A percentile compares a stretch with the other conserved stretches of the same genome.
phyloP scores from a whole-genome alignment of 768 basidiomycete genomes.

The Suillus subluteus region DNA sequence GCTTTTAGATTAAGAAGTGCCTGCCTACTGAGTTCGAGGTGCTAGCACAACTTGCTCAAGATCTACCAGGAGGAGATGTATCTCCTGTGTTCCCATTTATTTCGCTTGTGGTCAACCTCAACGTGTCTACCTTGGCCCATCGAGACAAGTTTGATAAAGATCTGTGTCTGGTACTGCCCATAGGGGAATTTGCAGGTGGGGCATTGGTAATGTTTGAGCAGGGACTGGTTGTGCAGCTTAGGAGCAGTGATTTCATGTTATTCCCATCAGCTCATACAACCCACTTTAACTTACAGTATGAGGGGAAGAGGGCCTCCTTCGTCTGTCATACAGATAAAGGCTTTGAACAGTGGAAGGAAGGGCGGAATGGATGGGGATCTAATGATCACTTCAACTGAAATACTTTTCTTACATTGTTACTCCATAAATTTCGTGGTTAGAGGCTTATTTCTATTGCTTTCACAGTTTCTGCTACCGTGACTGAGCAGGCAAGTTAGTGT shows the following conservation, averaged over 20 bases:
- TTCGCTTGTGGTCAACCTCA: constrained; percentile 14
- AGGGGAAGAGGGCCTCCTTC: constrained; percentile 12
- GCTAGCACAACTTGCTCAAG: not conserved
- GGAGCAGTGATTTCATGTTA: constrained; percentile 3
- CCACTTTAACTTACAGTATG: constrained; percentile 15
- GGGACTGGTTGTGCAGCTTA: constrained; percentile 9
- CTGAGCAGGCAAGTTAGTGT: no score
- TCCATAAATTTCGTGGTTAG: no score
- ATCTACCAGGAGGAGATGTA: not conserved
- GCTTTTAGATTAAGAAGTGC: not conserved
- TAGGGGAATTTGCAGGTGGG: constrained; percentile 7
- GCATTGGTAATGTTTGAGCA: constrained; percentile 13
- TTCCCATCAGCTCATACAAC: constrained; percentile 6
- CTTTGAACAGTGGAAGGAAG: no score
- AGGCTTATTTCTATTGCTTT: no score
- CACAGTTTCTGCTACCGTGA: no score
- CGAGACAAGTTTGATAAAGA: constrained; percentile 5
- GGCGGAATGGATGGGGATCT: no score
- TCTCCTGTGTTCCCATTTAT: not conserved
- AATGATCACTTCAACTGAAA: no score
- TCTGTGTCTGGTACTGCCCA: not conserved
- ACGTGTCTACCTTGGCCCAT: constrained; percentile 11
- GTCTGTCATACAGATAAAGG: constrained; percentile 13
- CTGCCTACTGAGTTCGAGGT: constrained; percentile 3
- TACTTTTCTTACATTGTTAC: no score